Conservation (phyloP, 306 rosid genomes). For the Sophora flavescens region DNA sequence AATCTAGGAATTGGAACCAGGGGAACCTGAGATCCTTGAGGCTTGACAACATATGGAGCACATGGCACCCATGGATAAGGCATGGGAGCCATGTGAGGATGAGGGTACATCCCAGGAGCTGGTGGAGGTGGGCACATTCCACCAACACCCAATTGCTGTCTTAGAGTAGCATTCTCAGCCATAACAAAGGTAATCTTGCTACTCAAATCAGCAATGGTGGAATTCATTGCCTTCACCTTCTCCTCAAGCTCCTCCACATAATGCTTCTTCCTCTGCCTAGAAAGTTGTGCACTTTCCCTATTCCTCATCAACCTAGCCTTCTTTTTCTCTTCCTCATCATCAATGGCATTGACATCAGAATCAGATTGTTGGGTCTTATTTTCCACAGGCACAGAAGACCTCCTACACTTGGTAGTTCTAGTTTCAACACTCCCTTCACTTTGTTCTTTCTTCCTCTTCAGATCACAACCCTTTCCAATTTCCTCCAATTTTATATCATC, state of each 20-base stretch:
- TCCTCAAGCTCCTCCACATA: constrained; percentile 97
- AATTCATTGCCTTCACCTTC: constrained; percentile 83
- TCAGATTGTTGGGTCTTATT: constrained; percentile 31
- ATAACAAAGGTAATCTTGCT: constrained; percentile 67
- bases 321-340: constrained; percentile 72
- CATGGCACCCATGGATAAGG: constrained; percentile 84
- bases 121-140: constrained; percentile 70
- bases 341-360: constrained; percentile 25
- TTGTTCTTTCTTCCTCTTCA: constrained; percentile 80
- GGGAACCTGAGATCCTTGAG: constrained; percentile 89
- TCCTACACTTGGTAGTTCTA: constrained; percentile 67
- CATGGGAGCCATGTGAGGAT: constrained; percentile 76
- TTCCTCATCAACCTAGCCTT: constrained; percentile 89
- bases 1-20: constrained; percentile 92
- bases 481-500: constrained; percentile 68
- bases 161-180: constrained; percentile 89
- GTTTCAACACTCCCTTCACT: constrained; percentile 60
- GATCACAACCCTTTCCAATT: constrained; percentile 49
- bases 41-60: constrained; percentile 77
- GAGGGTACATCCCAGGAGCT: constrained; percentile 70
- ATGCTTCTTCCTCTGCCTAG: constrained; percentile 97
- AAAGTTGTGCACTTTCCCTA: constrained; percentile 97
- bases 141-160: constrained; percentile 81
- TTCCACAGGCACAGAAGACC: constrained; percentile 52
- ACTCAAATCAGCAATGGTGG: constrained; percentile 84